A percentile compares a stretch with the other conserved stretches of the same genome.
Conservation (phyloP, 2,329 filamentous ascomycete species). For the Diaporthe aspalathi region DNA sequence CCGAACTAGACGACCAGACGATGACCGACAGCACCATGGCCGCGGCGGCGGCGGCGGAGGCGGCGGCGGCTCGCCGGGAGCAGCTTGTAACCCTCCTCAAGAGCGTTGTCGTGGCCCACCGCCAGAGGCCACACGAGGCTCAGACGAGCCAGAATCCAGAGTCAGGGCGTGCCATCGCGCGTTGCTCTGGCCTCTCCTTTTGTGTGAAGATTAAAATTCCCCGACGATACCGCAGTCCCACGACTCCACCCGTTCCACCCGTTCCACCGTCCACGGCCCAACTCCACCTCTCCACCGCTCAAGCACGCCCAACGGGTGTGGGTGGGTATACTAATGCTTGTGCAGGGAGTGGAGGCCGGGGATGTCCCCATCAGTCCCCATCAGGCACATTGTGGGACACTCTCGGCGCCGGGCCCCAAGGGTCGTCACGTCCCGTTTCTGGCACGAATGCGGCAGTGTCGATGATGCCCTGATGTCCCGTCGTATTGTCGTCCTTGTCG, state of each 20-base stretch:
- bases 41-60: too few species aligned
- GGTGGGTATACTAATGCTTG: conserved; percentile 6
- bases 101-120: background rate
- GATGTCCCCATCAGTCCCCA: conserved; percentile 18
- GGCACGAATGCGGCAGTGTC: background rate
- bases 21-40: background rate
- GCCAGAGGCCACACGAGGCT: background rate
- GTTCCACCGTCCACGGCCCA: conserved; percentile 13
- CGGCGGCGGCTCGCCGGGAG: background rate
- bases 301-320: conserved; percentile 16
- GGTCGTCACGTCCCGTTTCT: background rate
- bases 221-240: background rate
- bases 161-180: conserved; percentile 22
- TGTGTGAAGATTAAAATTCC: conserved; percentile 10
- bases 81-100: background rate
- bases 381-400: conserved; percentile 12
- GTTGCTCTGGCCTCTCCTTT: conserved; percentile 10
- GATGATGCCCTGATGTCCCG: background rate
- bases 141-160: background rate
- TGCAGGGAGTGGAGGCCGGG: conserved; percentile 7
- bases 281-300: conserved; percentile 22
- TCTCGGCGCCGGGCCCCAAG: background rate
- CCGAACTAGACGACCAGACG: conserved; percentile 22
- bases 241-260: conserved; percentile 11
- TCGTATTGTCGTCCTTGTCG: too few species aligned